These are phyloP conservation scores for Medicago ruthenica DNA, from an alignment of 306 rosid genomes.

Conservation along the genomic window DNA sequence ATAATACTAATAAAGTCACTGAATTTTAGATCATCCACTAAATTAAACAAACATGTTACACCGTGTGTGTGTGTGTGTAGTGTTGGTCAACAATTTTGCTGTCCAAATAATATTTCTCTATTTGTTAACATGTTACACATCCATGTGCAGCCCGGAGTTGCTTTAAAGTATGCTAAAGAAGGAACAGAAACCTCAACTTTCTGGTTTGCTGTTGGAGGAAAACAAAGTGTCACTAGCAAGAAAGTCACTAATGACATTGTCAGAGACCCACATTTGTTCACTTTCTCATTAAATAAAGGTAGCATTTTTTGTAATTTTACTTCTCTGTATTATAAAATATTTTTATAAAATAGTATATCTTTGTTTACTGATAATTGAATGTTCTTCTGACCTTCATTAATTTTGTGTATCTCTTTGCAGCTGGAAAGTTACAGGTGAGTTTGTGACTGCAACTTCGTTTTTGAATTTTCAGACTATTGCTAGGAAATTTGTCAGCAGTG, in stretches of 20 bases:
- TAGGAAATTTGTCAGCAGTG: slow-evolving; percentile 35
- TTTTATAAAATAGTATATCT: slow-evolving; percentile 8
- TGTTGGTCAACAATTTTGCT: background rate
- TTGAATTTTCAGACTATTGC: slow-evolving; percentile 33
- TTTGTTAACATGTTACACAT: slow-evolving; percentile 41
- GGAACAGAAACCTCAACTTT: slow-evolving; percentile 97
- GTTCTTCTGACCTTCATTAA: slow-evolving; percentile 57
- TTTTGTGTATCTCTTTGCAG: slow-evolving; percentile 46
- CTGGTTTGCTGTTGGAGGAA: slow-evolving; percentile 97
- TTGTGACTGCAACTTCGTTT: slow-evolving; percentile 46
- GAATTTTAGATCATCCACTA: slow-evolving; percentile 20
- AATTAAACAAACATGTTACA: background rate
- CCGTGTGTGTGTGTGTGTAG: too few species aligned
- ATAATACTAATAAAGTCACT: background rate
- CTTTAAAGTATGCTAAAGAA: slow-evolving; percentile 90
- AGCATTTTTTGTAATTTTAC: slow-evolving; percentile 29
- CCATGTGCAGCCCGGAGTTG: slow-evolving; percentile 84
- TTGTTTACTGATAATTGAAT: slow-evolving; percentile 42
- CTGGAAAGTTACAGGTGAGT: slow-evolving; percentile 97
- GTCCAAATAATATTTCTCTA: background rate
- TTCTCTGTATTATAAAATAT: background rate
- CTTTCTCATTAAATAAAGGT: slow-evolving; percentile 84
- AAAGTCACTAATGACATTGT: slow-evolving; percentile 65
- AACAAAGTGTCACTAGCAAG: slow-evolving; percentile 80
- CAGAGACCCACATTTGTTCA: slow-evolving; percentile 91